phyloP scores from a whole-genome alignment of 345 rosid species.

The Rhodamnia rubescens region DNA sequence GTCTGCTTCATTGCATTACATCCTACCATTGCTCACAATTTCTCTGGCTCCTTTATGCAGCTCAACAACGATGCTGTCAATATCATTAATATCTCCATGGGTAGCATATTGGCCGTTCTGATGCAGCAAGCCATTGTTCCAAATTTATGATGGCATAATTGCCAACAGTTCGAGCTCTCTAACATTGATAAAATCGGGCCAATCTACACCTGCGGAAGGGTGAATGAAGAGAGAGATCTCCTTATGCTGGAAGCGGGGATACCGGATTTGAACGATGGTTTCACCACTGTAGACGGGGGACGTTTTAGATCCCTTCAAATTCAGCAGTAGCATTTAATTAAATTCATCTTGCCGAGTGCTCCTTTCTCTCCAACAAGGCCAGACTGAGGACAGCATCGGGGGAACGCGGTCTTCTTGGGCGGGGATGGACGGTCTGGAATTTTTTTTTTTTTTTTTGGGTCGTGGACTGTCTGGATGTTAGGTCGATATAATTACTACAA shows the following conservation, averaged over 20 bases:
- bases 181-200: background rate
- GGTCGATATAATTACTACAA: background rate
- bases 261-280: background rate
- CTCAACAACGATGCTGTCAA: slow-evolving; percentile 88
- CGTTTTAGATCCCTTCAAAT: background rate
- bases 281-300: background rate
- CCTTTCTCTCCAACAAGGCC: background rate
- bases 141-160: slow-evolving; percentile 4
- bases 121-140: slow-evolving; percentile 50
- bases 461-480: no score
- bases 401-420: background rate
- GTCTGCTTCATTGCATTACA: background rate
- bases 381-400: background rate
- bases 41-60: slow-evolving; percentile 30
- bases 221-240: background rate
- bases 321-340: background rate
- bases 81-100: slow-evolving; percentile 79
- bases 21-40: background rate
- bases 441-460: no score
- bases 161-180: background rate
- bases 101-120: slow-evolving; percentile 74
- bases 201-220: background rate
- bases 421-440: background rate
- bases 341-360: background rate
- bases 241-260: background rate